These are phyloP conservation scores for Penicillium polonicum DNA, from an alignment of 2,329 filamentous ascomycete genomes.

Conservation along the genomic window DNA sequence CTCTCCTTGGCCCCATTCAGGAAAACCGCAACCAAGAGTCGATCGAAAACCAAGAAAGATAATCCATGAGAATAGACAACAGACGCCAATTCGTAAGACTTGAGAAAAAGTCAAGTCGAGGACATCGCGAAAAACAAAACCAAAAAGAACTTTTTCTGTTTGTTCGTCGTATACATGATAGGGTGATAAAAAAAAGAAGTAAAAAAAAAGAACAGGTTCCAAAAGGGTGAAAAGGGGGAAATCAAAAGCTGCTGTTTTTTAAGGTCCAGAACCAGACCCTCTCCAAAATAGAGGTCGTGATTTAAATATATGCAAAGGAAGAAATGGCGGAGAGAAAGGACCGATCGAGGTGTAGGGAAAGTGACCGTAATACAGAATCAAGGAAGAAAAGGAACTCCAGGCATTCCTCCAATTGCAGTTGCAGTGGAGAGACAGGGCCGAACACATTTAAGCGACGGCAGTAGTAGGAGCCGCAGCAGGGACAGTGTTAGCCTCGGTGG, in stretches of 20 bases:
- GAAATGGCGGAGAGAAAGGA: conserved; percentile 28
- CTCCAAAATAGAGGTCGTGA: conserved; percentile 22
- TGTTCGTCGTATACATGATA: conserved; percentile 46
- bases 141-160: conserved; percentile 30
- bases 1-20: conserved; percentile 34
- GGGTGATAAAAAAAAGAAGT: conserved; percentile 19
- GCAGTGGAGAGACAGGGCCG: conserved; percentile 11
- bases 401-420: conserved; percentile 6
- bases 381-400: conserved; percentile 14
- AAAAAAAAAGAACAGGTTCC: conserved; percentile 33
- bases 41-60: conserved; percentile 34
- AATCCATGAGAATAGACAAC: conserved; percentile 35
- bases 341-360: conserved; percentile 26
- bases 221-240: conserved; percentile 25
- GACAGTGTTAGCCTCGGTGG: conserved; percentile 27
- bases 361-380: conserved; percentile 33
- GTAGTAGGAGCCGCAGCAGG: conserved; percentile 43
- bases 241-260: conserved; percentile 10
- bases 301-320: conserved; percentile 43
- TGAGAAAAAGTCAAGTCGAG: conserved; percentile 35
- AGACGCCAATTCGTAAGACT: conserved; percentile 47
- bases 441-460: conserved; percentile 43
- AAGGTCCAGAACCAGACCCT: neutral
- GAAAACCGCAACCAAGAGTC: conserved; percentile 30
- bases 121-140: conserved; percentile 36